A percentile compares a stretch with the other conserved stretches of the same genome.
Conservation (phyloP, 148 eudicot species). For the Fagopyrum homotropicum region DNA sequence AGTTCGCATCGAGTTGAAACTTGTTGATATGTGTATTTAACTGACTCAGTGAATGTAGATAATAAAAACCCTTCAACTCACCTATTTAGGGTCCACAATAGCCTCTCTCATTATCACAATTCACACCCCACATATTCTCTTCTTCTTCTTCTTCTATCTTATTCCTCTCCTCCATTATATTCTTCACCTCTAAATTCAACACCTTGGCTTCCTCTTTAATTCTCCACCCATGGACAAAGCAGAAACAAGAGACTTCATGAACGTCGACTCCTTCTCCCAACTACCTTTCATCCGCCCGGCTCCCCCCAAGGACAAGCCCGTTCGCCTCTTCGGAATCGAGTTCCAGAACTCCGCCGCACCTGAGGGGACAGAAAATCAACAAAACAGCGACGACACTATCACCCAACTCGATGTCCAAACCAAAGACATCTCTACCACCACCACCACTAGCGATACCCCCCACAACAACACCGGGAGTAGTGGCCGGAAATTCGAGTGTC, state of each 20-base stretch:
- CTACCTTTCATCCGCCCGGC: conserved; percentile 76
- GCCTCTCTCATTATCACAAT: background rate
- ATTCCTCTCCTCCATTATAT: conserved; percentile 4
- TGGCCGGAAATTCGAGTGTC: conserved; percentile 75
- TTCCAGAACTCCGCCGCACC: conserved; percentile 25
- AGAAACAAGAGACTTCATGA: conserved; percentile 91
- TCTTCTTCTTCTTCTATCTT: conserved; percentile 8
- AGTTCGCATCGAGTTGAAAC: too few relatives aligned
- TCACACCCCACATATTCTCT: background rate
- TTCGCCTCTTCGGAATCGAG: conserved; percentile 81
- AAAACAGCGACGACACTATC: background rate
- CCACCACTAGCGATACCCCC: conserved; percentile 5
- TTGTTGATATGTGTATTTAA: too few relatives aligned
- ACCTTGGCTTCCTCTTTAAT: background rate
- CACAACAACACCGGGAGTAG: conserved; percentile 6
- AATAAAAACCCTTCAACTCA: background rate
- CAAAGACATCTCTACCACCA: background rate
- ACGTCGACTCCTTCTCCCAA: conserved; percentile 88
- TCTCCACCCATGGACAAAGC: conserved; percentile 42
- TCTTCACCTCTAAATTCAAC: background rate
- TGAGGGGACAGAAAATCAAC: background rate
- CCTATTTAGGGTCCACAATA: conserved; percentile 10
- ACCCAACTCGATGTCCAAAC: background rate
- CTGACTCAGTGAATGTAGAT: too few relatives aligned
- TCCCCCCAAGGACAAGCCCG: conserved; percentile 25